Evolutionary conservation across 1,139 yeast species (phyloP).

Genomic region (Candida glucosophila): DNA sequence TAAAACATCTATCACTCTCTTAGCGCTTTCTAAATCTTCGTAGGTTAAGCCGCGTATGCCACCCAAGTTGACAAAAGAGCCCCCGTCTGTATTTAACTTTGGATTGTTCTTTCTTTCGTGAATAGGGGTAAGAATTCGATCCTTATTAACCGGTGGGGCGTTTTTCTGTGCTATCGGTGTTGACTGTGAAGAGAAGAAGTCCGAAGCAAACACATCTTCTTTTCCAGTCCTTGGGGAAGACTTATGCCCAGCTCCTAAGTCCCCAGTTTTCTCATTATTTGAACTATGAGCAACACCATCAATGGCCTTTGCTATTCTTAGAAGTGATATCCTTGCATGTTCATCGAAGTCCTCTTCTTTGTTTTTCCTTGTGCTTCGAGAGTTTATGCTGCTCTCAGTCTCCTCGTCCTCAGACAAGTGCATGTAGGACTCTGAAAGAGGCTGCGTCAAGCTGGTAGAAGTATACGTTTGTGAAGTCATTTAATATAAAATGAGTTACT

Average conservation of each 20-base stretch:
- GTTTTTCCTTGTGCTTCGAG: conserved; percentile 4
- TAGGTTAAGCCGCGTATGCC: conserved; percentile 3
- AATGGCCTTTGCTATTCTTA: conserved; percentile 13
- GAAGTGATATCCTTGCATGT: conserved; percentile 10
- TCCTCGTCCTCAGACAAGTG: conserved; percentile 20
- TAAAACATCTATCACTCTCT: neutral
- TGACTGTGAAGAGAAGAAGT: conserved; percentile 20
- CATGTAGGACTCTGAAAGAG: conserved; percentile 20
- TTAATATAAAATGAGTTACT: no score
- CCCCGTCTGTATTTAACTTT: no score
- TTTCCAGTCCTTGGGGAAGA: no score
- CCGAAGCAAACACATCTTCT: no score
- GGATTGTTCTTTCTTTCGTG: no score
- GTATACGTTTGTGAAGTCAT: conserved; percentile 6
- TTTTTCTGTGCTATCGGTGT: conserved; percentile 17
- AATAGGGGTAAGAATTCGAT: no score
- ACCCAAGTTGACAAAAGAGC: no score
- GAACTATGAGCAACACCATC: no score
- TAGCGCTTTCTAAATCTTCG: no score
- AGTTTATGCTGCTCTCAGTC: conserved; percentile 7
- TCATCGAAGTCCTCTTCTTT: conserved; percentile 2
- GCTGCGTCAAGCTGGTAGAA: conserved; percentile 15
- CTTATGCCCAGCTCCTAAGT: no score
- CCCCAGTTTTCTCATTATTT: no score
- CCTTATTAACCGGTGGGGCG: no score